Percentiles rank a stretch among this genome's conserved stretches.
Evolutionary conservation across 2,329 filamentous ascomycete genomes (phyloP).

Genomic region (Taxawa tesnikishii): DNA sequence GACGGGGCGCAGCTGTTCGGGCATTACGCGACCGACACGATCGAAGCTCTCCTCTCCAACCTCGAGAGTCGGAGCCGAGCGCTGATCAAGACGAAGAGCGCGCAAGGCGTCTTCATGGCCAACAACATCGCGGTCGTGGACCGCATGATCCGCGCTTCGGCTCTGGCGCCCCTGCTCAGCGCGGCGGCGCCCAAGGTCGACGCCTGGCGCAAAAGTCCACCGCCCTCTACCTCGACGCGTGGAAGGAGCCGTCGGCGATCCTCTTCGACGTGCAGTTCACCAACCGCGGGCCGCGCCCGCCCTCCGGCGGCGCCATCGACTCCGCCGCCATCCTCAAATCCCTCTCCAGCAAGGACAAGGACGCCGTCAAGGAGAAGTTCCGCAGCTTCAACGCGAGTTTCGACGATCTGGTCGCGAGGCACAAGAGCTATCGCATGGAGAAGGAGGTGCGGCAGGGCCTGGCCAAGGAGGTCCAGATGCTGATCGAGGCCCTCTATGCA

Average conservation of each 20-base stretch:
- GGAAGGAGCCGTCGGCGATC: slow-evolving; percentile 75
- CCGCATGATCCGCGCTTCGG: slow-evolving; percentile 70
- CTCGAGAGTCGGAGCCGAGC: slow-evolving; percentile 63
- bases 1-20: slow-evolving; percentile 81
- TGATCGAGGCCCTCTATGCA: slow-evolving; percentile 88
- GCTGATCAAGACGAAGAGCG: slow-evolving; percentile 63
- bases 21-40: slow-evolving; percentile 79
- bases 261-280: slow-evolving; percentile 90
- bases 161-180: slow-evolving; percentile 57
- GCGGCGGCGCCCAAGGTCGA: slow-evolving; percentile 53
- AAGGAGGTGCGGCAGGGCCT: slow-evolving; percentile 73
- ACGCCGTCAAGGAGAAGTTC: slow-evolving; percentile 94
- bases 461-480: slow-evolving; percentile 72
- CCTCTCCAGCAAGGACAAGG: slow-evolving; percentile 80
- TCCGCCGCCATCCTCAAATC: slow-evolving; percentile 74
- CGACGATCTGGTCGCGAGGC: slow-evolving; percentile 72
- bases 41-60: slow-evolving; percentile 65
- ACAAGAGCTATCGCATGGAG: slow-evolving; percentile 83
- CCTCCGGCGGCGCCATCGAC: slow-evolving; percentile 55
- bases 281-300: slow-evolving; percentile 58
- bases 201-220: slow-evolving; percentile 77
- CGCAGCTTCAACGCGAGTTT: slow-evolving; percentile 81
- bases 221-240: slow-evolving; percentile 70
- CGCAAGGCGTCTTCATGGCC: slow-evolving; percentile 78
- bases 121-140: slow-evolving; percentile 80